Evolutionary conservation across 257 asterid genomes (phyloP).

Genomic region (Salvia hispanica): DNA sequence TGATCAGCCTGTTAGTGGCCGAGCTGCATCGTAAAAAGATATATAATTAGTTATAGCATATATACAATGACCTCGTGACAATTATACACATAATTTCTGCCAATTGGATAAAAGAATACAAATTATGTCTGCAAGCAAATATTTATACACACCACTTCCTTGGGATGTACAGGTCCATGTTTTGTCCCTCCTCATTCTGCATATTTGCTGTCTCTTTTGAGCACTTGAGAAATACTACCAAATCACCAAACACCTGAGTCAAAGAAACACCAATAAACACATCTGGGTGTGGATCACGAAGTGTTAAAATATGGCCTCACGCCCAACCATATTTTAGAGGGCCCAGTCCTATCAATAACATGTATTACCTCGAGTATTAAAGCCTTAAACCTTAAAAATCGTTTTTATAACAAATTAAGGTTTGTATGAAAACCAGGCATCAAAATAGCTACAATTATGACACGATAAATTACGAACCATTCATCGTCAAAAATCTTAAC

Average conservation of each 20-base stretch:
- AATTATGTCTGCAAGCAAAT: neutral
- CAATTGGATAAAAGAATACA: too few species aligned
- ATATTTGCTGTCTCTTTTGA: slow-evolving; percentile 38
- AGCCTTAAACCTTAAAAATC: too few species aligned
- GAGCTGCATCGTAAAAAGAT: slow-evolving; percentile 52
- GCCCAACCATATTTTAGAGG: neutral
- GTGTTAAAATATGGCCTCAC: too few species aligned
- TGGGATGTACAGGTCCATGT: slow-evolving; percentile 72
- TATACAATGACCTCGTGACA: too few species aligned
- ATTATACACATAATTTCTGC: neutral
- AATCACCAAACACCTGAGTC: too few species aligned
- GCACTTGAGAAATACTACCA: neutral
- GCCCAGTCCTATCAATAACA: neutral
- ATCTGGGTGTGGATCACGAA: neutral
- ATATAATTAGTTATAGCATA: neutral
- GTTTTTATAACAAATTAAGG: neutral
- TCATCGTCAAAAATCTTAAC: too few species aligned
- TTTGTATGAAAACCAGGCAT: neutral
- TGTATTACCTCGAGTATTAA: too few species aligned
- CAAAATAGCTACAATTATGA: neutral
- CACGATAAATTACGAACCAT: neutral
- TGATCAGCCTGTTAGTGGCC: slow-evolving; percentile 84
- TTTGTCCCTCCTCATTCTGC: slow-evolving; percentile 77
- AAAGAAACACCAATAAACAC: neutral
- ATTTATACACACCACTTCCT: slow-evolving; percentile 52